Percentiles rank a stretch among this genome's conserved stretches.
Conservation (phyloP, 345 rosid genomes). For the Arabis hirsuta region DNA sequence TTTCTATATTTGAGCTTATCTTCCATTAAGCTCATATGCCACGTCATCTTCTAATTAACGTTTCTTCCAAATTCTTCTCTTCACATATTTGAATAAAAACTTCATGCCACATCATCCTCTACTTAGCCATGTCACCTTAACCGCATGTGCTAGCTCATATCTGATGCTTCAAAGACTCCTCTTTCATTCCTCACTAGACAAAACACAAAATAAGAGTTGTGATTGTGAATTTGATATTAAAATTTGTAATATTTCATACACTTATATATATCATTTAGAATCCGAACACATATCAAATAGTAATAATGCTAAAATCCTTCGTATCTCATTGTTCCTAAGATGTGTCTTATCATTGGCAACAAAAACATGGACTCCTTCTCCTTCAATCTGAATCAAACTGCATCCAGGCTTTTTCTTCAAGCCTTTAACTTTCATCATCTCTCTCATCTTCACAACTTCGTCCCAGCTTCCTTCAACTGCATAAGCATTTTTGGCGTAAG, state of each 20-base stretch:
- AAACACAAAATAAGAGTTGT: too few relatives aligned
- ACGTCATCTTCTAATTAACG: too few relatives aligned
- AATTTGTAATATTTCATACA: slow-evolving; percentile 5
- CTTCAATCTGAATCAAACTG: slow-evolving; percentile 59
- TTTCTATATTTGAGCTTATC: too few relatives aligned
- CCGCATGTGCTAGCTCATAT: too few relatives aligned
- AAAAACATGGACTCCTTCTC: slow-evolving; percentile 51
- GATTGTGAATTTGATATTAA: not conserved
- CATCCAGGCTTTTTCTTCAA: slow-evolving; percentile 60
- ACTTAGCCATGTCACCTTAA: too few relatives aligned
- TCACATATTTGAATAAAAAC: too few relatives aligned
- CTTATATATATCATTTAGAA: not conserved
- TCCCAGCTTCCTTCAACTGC: slow-evolving; percentile 60
- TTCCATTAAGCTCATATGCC: too few relatives aligned
- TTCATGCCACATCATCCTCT: too few relatives aligned
- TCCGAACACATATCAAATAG: slow-evolving; percentile 35
- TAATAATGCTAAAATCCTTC: slow-evolving; percentile 46
- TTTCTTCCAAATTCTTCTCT: too few relatives aligned
- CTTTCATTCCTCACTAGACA: too few relatives aligned
- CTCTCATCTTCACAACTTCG: slow-evolving; percentile 52
- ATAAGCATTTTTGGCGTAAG: slow-evolving; percentile 23
- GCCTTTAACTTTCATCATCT: slow-evolving; percentile 58
- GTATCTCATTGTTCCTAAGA: slow-evolving; percentile 41
- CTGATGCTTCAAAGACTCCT: too few relatives aligned
- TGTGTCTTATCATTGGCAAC: slow-evolving; percentile 58